These are phyloP conservation scores for Alternaria sp. DNA, from an alignment of 2,329 filamentous ascomycete genomes.

Conservation along the genomic window DNA sequence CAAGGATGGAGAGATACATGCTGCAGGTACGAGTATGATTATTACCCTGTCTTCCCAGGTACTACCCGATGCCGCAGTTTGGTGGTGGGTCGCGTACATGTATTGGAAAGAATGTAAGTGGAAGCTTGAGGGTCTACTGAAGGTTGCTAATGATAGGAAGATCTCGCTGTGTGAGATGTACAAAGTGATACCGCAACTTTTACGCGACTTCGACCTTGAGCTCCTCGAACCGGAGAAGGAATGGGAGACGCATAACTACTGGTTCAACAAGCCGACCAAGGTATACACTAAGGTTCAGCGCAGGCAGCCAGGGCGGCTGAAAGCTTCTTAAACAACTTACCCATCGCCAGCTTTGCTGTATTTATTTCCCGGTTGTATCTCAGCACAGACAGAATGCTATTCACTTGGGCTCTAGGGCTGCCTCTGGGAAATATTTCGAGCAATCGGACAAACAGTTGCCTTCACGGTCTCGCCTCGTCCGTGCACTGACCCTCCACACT, in stretches of 20 bases:
- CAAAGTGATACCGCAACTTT: conserved; percentile 10
- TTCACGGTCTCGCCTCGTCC: not conserved
- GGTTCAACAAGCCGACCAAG: conserved; percentile 17
- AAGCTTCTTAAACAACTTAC: not conserved
- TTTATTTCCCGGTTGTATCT: too few species aligned
- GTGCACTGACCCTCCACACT: not conserved
- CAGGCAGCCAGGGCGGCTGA: not conserved
- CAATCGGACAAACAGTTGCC: not conserved
- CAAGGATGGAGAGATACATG: conserved; percentile 65
- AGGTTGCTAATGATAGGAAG: too few species aligned
- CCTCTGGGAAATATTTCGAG: too few species aligned
- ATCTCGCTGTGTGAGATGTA: conserved; percentile 14
- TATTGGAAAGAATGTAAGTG: conserved; percentile 7
- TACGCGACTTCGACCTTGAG: conserved; percentile 9
- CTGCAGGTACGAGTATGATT: too few species aligned
- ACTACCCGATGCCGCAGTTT: too few species aligned
- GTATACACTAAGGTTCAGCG: not conserved
- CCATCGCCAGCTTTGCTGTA: not conserved
- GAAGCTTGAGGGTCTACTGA: not conserved
- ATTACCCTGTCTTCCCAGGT: too few species aligned
- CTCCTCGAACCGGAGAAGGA: not conserved
- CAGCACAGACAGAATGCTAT: not conserved
- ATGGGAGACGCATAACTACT: conserved; percentile 14
- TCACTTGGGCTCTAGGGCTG: too few species aligned
- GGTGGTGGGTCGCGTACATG: not conserved